Base-by-base conservation (phyloP, 2,329 filamentous ascomycete species). In the Blumeria hordei region DNA sequence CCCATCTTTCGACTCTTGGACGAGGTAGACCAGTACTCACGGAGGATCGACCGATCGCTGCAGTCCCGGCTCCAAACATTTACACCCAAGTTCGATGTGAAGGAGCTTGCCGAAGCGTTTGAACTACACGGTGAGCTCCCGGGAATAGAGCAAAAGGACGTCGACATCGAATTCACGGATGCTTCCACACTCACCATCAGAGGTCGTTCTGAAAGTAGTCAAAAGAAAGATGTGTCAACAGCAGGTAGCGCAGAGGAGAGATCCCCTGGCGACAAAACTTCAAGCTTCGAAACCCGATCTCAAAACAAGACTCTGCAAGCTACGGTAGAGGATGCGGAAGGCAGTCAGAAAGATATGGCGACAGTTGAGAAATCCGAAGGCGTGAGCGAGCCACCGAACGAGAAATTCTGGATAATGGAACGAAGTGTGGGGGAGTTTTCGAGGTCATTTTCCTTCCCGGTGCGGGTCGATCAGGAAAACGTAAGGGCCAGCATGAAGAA, bases 101-200 rank as follows among this genome's bases (percentile, higher is more conserved):
- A 77, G 66, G 85, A 92, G 70, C 76, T 75, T 11, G 74, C 75
- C 58, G 69, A 77, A 6, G 66, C 71, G 59, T 90, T 87, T 65
- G 81, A 90, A 68, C 80, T 90, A 18, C 78, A 88, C 62, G 85
- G 85, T 62, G 85, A 90, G 68, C 77, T 90, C 6, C 81, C 85
- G 0, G 85, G 85, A 55, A 72, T 88, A 61, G 75, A 76, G 59
- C 83, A 85, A 69, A 78, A 85, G 62, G 72, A 88, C 63, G 71
- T 92, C 63, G 71, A 75, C 65, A 83, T 90, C 64, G 84, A 90
- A 64, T 90, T 88, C 72, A 80, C 78, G 57, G 84, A 90, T 65
- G 72, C 75, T 44, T 80, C 85, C 69, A 88, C 83, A 14, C 70
- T 90, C 45, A 74, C 78, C 59, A 72, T 92, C 65, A 77, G 76